Evolutionary conservation across 805 yeast species (phyloP).

Genomic region (Teunomyces lycoperdinae): DNA sequence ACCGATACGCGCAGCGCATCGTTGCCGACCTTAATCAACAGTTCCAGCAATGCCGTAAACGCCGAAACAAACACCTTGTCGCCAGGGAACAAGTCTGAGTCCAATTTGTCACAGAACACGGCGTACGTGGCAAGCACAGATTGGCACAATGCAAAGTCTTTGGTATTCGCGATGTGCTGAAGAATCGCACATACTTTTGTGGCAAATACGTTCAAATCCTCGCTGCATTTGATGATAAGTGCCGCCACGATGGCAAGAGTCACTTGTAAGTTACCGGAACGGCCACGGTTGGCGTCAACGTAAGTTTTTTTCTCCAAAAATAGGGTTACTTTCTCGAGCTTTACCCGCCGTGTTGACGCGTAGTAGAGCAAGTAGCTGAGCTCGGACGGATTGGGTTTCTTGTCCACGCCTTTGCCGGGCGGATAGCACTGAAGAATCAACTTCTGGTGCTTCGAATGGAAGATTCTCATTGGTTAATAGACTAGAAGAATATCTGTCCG

Average conservation of each 20-base stretch:
- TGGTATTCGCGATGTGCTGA: slow-evolving; percentile 45
- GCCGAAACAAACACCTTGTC: slow-evolving; percentile 53
- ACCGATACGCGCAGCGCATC: slow-evolving; percentile 10
- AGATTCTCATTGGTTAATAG: slow-evolving; percentile 28
- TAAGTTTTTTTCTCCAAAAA: slow-evolving; percentile 62
- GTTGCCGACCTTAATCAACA: slow-evolving; percentile 14
- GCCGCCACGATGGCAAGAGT: slow-evolving; percentile 69
- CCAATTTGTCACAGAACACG: slow-evolving; percentile 46
- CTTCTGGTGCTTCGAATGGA: slow-evolving; percentile 81
- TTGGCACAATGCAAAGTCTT: slow-evolving; percentile 63
- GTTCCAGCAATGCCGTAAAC: slow-evolving; percentile 33
- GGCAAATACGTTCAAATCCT: slow-evolving; percentile 82
- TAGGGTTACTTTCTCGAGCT: slow-evolving; percentile 79
- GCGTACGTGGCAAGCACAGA: slow-evolving; percentile 47
- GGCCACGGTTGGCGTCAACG: slow-evolving; percentile 56
- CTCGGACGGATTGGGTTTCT: slow-evolving; percentile 90
- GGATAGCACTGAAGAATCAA: slow-evolving; percentile 91
- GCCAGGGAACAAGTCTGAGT: slow-evolving; percentile 62
- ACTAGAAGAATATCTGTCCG: too few relatives aligned
- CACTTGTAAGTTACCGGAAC: slow-evolving; percentile 80
- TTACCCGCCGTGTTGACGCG: slow-evolving; percentile 85
- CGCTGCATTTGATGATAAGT: slow-evolving; percentile 72
- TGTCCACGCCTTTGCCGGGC: slow-evolving; percentile 79
- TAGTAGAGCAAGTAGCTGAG: slow-evolving; percentile 83
- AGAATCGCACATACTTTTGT: slow-evolving; percentile 62